Conservation (phyloP, 192 early-diverging fungal genomes). For the Linderina pennispora region DNA sequence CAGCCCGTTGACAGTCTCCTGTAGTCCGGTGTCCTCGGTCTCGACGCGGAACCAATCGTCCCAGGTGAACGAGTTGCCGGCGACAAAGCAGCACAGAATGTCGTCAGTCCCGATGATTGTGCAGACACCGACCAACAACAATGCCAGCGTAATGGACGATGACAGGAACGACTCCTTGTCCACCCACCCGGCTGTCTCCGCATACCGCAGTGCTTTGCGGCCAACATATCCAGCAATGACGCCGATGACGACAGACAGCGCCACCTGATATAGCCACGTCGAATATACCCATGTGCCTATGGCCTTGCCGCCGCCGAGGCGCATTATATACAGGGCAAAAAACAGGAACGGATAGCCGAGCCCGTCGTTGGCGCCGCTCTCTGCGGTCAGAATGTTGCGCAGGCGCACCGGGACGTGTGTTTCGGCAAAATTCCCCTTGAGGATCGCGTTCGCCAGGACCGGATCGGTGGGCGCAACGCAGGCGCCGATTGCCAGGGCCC, state of each 20-base stretch:
- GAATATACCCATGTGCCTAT: conserved; percentile 76
- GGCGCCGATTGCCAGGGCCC: conserved; percentile 71
- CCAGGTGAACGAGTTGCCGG: conserved; percentile 79
- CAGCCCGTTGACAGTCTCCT: conserved; percentile 86
- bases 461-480: conserved; percentile 92
- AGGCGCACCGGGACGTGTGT: conserved; percentile 73
- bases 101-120: conserved; percentile 69
- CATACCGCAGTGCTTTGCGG: conserved; percentile 60
- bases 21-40: conserved; percentile 73
- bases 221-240: conserved; percentile 59
- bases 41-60: conserved; percentile 89
- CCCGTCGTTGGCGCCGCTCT: conserved; percentile 86
- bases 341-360: conserved; percentile 82
- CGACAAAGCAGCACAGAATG: conserved; percentile 71
- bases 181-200: conserved; percentile 65
- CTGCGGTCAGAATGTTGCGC: conserved; percentile 68
- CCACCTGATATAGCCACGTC: conserved; percentile 74
- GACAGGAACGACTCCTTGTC: conserved; percentile 84
- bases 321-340: conserved; percentile 66
- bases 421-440: conserved; percentile 92
- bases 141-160: conserved; percentile 70
- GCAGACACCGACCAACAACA: conserved; percentile 64
- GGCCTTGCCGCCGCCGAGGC: conserved; percentile 49
- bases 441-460: conserved; percentile 88
- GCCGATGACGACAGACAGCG: conserved; percentile 66